These are phyloP conservation scores for Mycosphaerella sp. DNA, from an alignment of 2,329 filamentous ascomycete genomes.

Conservation along the genomic window DNA sequence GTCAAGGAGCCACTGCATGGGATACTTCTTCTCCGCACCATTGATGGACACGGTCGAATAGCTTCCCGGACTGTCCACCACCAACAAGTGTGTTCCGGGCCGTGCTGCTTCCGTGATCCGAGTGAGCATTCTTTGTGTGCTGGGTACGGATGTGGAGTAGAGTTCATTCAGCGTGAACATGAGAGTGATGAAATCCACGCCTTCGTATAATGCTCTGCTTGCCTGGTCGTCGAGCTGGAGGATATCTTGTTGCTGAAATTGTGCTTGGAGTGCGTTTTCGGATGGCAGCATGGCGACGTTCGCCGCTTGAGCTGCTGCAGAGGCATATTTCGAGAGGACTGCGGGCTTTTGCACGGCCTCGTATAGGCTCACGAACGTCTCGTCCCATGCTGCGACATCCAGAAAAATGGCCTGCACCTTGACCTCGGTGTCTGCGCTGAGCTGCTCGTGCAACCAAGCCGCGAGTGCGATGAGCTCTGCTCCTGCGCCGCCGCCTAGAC, in stretches of 20 bases:
- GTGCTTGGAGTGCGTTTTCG: conserved; percentile 30
- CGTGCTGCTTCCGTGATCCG: conserved; percentile 55
- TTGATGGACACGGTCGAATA: conserved; percentile 74
- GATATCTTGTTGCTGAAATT: conserved; percentile 48
- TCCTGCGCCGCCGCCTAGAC: conserved; percentile 59
- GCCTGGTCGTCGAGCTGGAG: conserved; percentile 40
- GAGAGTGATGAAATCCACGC: conserved; percentile 59
- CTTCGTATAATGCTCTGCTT: conserved; percentile 23
- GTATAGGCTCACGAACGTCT: conserved; percentile 55
- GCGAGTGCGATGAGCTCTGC: conserved; percentile 61
- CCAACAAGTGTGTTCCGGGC: conserved; percentile 62
- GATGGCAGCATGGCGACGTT: conserved; percentile 35
- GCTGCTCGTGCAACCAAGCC: conserved; percentile 38
- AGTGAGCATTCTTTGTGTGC: conserved; percentile 71
- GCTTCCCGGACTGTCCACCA: conserved; percentile 88
- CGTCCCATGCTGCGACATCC: conserved; percentile 74
- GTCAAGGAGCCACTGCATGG: conserved; percentile 89
- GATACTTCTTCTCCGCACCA: conserved; percentile 59
- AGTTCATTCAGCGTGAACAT: conserved; percentile 96
- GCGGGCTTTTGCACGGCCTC: conserved; percentile 49
- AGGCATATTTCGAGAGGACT: conserved; percentile 43
- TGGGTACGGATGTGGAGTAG: conserved; percentile 67
- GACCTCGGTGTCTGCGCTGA: neutral
- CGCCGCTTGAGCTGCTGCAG: conserved; percentile 39
- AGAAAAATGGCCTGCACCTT: conserved; percentile 55